A percentile compares a stretch with the other conserved stretches of the same genome.
These are phyloP conservation scores for Kluyveromyces sp. DNA, from an alignment of 1,139 yeast genomes.

Conservation along the genomic window DNA sequence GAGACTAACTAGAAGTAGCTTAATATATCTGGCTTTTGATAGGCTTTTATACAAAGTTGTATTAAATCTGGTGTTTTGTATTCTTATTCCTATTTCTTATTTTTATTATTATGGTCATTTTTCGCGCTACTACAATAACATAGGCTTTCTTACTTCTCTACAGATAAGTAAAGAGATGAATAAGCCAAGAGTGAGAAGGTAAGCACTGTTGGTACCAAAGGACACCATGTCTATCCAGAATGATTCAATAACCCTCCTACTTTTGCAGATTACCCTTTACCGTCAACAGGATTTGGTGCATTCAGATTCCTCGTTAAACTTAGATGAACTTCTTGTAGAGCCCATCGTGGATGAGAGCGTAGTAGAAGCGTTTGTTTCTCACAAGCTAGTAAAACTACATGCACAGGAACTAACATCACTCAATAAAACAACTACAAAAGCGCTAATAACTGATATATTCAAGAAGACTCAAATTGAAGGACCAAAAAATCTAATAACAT, in stretches of 20 bases:
- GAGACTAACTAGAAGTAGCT: no score
- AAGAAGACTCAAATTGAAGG: slow-evolving; percentile 12
- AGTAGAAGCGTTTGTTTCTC: slow-evolving; percentile 17
- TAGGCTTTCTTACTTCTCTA: no score
- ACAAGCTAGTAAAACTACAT: slow-evolving; percentile 20
- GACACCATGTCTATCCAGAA: slow-evolving; percentile 3
- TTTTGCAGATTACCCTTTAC: slow-evolving; percentile 23
- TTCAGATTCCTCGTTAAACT: slow-evolving; percentile 13
- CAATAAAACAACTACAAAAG: slow-evolving; percentile 18
- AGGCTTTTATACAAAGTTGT: no score
- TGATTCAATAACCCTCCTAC: slow-evolving; percentile 20
- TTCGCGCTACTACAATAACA: no score
- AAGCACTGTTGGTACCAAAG: no score
- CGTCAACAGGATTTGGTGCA: slow-evolving; percentile 24
- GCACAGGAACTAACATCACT: slow-evolving; percentile 17
- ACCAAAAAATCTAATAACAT: slow-evolving; percentile 12
- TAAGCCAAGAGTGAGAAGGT: no score
- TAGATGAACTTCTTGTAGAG: slow-evolving; percentile 15
- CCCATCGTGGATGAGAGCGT: slow-evolving; percentile 24
- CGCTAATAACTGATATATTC: slow-evolving; percentile 19
- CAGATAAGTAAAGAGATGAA: no score
- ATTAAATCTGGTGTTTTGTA: no score
- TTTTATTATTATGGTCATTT: no score
- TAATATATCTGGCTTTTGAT: no score
- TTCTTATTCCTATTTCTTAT: no score